Conservation (phyloP, 75 land plant genomes). For the Selaginella tamariscina region DNA sequence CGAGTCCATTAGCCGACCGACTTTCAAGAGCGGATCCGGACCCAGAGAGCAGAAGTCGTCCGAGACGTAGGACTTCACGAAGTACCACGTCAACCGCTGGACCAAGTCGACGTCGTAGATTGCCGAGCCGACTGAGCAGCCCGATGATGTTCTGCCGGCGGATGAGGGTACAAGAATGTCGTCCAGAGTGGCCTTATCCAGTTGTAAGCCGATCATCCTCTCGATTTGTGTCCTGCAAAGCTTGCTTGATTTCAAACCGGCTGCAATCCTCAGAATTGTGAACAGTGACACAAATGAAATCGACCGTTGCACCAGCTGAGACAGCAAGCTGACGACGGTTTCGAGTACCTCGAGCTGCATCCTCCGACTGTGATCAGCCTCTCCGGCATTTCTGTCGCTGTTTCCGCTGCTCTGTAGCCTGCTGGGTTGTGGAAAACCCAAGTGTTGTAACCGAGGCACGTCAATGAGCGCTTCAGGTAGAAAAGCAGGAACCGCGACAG, state of each 20-base stretch:
- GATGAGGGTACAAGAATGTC: slow-evolving; percentile 59
- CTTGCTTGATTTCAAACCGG: slow-evolving; percentile 32
- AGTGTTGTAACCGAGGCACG: slow-evolving; percentile 16
- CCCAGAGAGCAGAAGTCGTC: not conserved
- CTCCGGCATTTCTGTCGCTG: slow-evolving; percentile 44
- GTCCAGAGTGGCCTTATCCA: slow-evolving; percentile 71
- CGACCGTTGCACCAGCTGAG: slow-evolving; percentile 34
- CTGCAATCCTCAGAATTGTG: slow-evolving; percentile 41
- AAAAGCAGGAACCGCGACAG: slow-evolving; percentile 51
- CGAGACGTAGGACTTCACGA: slow-evolving; percentile 21
- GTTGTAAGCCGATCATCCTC: slow-evolving; percentile 70
- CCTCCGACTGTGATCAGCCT: slow-evolving; percentile 38
- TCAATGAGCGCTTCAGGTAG: slow-evolving; percentile 41
- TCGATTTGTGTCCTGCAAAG: slow-evolving; percentile 44
- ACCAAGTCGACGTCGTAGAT: slow-evolving; percentile 80
- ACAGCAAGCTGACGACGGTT: slow-evolving; percentile 42
- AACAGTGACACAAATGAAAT: slow-evolving; percentile 55
- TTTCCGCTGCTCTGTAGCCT: slow-evolving; percentile 32
- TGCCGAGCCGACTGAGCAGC: slow-evolving; percentile 18
- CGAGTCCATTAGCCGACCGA: slow-evolving; percentile 49
- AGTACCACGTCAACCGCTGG: slow-evolving; percentile 45
- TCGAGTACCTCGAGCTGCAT: slow-evolving; percentile 38
- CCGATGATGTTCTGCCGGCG: slow-evolving; percentile 30
- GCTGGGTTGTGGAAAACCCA: slow-evolving; percentile 17
- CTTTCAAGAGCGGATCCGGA: slow-evolving; percentile 23